A percentile compares a stretch with the other conserved stretches of the same genome.
Evolutionary conservation across 495 filamentous ascomycete species (phyloP).

Genomic region (Podospora pseudocomata): DNA sequence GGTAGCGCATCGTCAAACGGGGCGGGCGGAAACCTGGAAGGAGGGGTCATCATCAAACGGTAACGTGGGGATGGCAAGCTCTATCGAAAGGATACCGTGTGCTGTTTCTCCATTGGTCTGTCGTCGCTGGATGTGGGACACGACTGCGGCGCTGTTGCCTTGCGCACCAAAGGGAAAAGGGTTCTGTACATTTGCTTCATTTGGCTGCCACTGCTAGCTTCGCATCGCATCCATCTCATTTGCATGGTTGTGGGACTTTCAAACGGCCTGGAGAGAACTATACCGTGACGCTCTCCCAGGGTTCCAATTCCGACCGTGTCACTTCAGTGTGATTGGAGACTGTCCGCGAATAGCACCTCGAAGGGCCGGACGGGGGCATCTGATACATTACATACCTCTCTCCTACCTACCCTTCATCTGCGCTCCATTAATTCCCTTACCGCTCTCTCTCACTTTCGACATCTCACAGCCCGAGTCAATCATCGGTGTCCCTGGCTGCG

Average conservation of each 20-base stretch:
- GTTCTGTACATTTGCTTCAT: neutral
- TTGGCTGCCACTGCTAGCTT: neutral
- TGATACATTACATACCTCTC: neutral
- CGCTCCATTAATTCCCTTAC: neutral
- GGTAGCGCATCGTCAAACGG: neutral
- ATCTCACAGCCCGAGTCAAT: neutral
- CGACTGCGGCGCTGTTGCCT: conserved; percentile 5
- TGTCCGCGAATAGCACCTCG: neutral
- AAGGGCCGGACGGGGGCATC: neutral
- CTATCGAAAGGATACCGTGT: neutral
- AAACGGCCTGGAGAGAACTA: neutral
- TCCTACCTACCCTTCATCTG: neutral
- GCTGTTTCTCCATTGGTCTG: neutral
- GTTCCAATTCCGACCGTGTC: neutral
- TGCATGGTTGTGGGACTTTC: neutral
- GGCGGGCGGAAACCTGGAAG: neutral
- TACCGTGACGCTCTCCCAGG: too few relatives aligned
- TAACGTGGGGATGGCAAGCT: neutral
- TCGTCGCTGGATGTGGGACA: neutral
- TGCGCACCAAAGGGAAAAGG: neutral
- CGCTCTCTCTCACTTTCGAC: neutral
- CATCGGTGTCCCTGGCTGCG: neutral
- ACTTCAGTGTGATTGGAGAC: neutral
- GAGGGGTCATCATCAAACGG: neutral
- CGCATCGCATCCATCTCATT: neutral